Evolutionary conservation across 768 basidiomycete species (phyloP), one percentile per base, ranked within the genome.

Genomic region (Daedalea quercina): DNA sequence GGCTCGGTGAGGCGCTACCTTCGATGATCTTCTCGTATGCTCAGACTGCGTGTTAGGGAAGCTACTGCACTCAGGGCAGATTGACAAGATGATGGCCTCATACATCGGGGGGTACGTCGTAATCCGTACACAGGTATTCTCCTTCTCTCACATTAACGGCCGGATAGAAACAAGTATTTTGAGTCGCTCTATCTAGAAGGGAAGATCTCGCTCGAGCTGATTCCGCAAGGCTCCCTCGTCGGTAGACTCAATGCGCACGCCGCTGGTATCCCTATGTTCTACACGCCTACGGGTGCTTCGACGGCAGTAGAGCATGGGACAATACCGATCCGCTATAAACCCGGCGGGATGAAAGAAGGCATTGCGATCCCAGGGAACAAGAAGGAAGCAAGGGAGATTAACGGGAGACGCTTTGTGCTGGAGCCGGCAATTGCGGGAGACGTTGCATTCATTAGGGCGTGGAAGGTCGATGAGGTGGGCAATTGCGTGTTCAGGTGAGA

Each of bases 231-330:
- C 9, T 94, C 91, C 13, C 81, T 96, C 42, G 83, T 86, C 15
- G 93, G 94, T 64, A 85, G 92, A 53, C 75, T 94, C 55, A 85
- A 92, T 33, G 88, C 93, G 7, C 87, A 90, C 53, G 92, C 90
- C 9, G 88, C 90, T 11, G 93, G 93, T 47, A 91, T 93, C 54
- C 92, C 93, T 17, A 91, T 87, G n/a, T 93, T 96, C 74, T 94
- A 76, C 69, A 95, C 90, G 4, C 93, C 92, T 15, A 93, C 92
- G 0, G 93, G 94, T 15, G 89, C 90, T 8, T 79, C 79, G 20
- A 94, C 91, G 19, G 89, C 89, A 2, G 80, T 92, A 2, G 88
- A 94, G 67, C 71, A 82, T 44, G 91, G 91, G 1, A 67, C 77
- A 3, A 90, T 94, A 61, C 87, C 91, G 24, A 77, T 86, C 58